Evolutionary conservation across 305 asterid genomes (phyloP).

Genomic region (Petunia hybrid): DNA sequence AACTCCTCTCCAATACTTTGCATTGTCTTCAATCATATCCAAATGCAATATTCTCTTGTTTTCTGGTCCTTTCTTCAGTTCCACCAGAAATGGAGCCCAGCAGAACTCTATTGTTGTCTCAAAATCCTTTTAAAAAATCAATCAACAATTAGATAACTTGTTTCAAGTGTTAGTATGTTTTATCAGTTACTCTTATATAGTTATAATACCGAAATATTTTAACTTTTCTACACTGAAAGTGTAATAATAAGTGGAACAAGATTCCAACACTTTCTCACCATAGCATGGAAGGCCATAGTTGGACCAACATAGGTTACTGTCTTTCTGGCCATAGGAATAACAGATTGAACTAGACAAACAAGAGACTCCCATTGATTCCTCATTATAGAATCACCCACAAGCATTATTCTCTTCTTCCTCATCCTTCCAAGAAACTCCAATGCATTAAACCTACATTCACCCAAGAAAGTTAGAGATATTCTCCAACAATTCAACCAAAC

Average conservation of each 20-base stretch:
- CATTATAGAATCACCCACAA: conserved; percentile 91
- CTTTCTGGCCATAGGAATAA: conserved; percentile 70
- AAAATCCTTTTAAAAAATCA: conserved; percentile 55
- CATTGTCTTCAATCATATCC: conserved; percentile 86
- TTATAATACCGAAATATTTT: not conserved
- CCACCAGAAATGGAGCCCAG: conserved; percentile 94
- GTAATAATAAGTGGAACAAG: not conserved
- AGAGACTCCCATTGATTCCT: conserved; percentile 98
- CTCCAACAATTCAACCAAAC: conserved; percentile 10
- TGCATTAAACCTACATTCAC: conserved; percentile 72
- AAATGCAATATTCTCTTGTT: conserved; percentile 72
- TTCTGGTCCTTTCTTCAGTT: conserved; percentile 63
- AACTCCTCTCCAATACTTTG: conserved; percentile 87
- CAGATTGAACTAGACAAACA: conserved; percentile 85
- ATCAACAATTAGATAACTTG: not conserved
- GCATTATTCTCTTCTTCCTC: conserved; percentile 91
- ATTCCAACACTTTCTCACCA: conserved; percentile 52
- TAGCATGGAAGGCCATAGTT: conserved; percentile 84
- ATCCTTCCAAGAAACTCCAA: conserved; percentile 82
- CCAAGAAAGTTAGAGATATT: conserved; percentile 11
- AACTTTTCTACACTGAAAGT: not conserved
- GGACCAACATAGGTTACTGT: conserved; percentile 83
- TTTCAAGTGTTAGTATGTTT: not conserved
- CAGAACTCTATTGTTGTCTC: conserved; percentile 87
- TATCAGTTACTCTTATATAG: not conserved